phyloP scores from a whole-genome alignment of 805 yeast genomes.

The Starmerella tilneyi region DNA sequence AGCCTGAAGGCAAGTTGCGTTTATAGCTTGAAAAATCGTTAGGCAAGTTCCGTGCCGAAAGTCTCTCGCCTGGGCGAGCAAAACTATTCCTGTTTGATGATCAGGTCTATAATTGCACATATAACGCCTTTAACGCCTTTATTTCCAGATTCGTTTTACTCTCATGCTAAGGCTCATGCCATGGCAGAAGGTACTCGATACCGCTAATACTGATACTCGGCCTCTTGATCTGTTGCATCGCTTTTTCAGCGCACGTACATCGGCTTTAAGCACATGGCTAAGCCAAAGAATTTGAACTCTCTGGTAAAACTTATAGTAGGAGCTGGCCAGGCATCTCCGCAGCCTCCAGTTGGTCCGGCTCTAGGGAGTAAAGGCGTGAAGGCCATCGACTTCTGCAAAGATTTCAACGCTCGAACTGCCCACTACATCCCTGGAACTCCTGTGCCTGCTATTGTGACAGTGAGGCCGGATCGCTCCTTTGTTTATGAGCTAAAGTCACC shows the following conservation, averaged over 20 bases:
- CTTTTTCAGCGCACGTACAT: not conserved
- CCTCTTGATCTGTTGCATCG: not conserved
- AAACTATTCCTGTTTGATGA: too few relatives aligned
- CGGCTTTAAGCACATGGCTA: constrained; percentile 27
- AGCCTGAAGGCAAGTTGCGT: too few relatives aligned
- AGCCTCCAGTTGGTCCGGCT: constrained; percentile 99
- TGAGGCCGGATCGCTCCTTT: constrained; percentile 87
- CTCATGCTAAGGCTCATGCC: too few relatives aligned
- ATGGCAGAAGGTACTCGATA: not conserved
- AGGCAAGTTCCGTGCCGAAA: too few relatives aligned
- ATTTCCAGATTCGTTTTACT: too few relatives aligned
- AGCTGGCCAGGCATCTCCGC: constrained; percentile 96
- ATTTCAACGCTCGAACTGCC: constrained; percentile 94
- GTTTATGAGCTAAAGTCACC: constrained; percentile 82
- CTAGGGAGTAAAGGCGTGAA: constrained; percentile 97
- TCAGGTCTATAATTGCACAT: too few relatives aligned
- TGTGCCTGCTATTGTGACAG: constrained; percentile 72
- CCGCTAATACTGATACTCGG: not conserved
- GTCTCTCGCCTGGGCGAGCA: too few relatives aligned
- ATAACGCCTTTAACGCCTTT: too few relatives aligned
- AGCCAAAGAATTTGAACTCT: constrained; percentile 41
- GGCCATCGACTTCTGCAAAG: constrained; percentile 96
- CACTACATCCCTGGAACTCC: constrained; percentile 78
- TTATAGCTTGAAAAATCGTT: too few relatives aligned
- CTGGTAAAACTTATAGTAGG: constrained; percentile 84